Evolutionary conservation across 257 asterid species (phyloP), one percentile per base, ranked within the genome.

Genomic region (Scutellaria galericulata): DNA sequence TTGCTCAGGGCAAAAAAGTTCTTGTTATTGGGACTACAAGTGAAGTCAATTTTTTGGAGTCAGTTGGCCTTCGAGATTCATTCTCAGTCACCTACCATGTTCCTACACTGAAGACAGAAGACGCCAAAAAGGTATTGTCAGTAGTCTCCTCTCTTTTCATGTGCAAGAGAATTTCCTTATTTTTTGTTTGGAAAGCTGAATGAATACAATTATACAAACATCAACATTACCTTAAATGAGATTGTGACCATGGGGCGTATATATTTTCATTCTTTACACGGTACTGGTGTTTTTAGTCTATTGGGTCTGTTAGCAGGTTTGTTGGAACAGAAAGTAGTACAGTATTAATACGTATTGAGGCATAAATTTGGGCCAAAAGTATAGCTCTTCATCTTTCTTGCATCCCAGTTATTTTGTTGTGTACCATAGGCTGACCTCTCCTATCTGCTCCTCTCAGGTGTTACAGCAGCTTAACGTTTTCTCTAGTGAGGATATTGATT

Each of bases 1-100:
- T 73, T 72, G 57, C 14, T 64, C 88, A 93, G 98, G 97, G 98
- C 31, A 93, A 91, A 73, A 95, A 88, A 51, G 66, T 95, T 39
- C 96, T 90, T 41, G 98, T 95, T 59, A 84, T 95, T 80, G 99
- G 99, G 74, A 90, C 99, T 57, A 92, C 99, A 44, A 95, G 98
- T 70, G 96, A 95, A 83, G 85, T 82, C 11, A 71, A 78, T 75
- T 92, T 95, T 87, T 85, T 95, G 81, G 96, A 84, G 42, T 86
- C 90, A 64, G 79, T 95, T 70, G 99, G 99, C 64, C 60, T 92
- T 71, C 85, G 89, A 48, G 93, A 87, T 86, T 79, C 92, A 68
- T 95, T 95, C 83, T 81, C 98, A 3, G 89, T 95, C 75, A 86
- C 97, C 62, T 90, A 82, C 83, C 77, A 92, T 60, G 93, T 95